These are phyloP conservation scores for Xylaria scruposa DNA, from an alignment of 495 filamentous ascomycete species.

Conservation along the genomic window DNA sequence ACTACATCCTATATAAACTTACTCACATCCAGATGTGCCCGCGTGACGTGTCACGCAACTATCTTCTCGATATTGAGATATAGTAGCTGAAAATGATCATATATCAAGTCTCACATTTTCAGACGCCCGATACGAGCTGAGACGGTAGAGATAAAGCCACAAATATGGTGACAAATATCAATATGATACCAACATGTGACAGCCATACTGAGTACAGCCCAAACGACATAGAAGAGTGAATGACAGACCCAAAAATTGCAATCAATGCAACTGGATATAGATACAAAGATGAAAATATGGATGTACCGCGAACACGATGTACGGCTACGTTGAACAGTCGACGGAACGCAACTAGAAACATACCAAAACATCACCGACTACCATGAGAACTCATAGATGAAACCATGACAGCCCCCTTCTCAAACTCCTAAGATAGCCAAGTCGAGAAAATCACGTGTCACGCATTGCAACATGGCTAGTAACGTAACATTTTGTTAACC, in stretches of 20 bases:
- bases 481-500: neutral
- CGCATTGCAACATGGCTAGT: neutral
- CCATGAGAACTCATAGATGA: neutral
- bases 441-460: neutral
- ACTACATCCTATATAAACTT: slow-evolving; percentile 6
- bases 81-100: neutral
- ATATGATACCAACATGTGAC: neutral
- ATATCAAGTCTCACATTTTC: slow-evolving; percentile 1
- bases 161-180: neutral
- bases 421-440: neutral
- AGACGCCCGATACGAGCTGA: neutral
- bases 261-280: neutral
- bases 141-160: neutral
- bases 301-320: neutral
- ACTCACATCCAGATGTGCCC: neutral
- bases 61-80: neutral
- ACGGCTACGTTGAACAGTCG: neutral
- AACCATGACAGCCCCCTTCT: neutral
- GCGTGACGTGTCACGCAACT: neutral
- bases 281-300: neutral
- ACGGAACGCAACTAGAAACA: neutral
- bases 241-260: neutral
- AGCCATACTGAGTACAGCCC: neutral
- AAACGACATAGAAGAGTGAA: neutral
- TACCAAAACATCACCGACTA: neutral